Base-by-base conservation (phyloP, 345 rosid species). In the Populus davidiana region DNA sequence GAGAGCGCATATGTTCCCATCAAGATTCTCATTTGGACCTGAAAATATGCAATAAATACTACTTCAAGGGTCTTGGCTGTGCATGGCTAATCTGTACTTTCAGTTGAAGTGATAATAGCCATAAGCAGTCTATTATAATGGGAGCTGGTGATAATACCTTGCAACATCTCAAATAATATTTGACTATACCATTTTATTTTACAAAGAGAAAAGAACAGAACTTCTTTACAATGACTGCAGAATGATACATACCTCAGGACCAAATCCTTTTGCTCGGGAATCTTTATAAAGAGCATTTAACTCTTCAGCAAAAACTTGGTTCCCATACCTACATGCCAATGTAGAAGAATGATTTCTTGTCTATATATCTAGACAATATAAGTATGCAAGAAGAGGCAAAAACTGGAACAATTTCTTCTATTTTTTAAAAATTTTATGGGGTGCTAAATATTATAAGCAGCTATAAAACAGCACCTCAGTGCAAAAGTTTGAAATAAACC, bases 1-100 rank as follows among this genome's bases (percentile, higher is more conserved):
- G 98, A 94, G 68, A 94, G 93, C 70, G 93, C 98, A 83, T 93
- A 94, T 33, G 98, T 91, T 85, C 98, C 98, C 98, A 93, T 94
- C 85, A 94, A 80, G 75, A 94, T 93, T 85, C 98, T 89, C 97
- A 88, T 94, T 86, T 94, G 93, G 65, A 94, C 98, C 98, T 94
- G 86, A 75, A 74, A 81, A 7, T 70, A 61, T 59, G 29, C 14
- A 61, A 61, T 6, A 61, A 61, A 61, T 11, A 67, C 25, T 27
- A 63, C 67, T 63, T 25, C 35, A 63, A 23, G 27, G 16, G 31
- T 63, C 16, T 25, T n/a, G 33, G 1, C 52, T 47, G 18, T 47
- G 12, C 52, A 14, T 4, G 17, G 52, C 52, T 47, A 14, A 47
- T 47, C 18, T 47, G 52, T 47, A 47, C 20, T 47, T 14, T 47